Evolutionary conservation across 352 stramenopile genomes (phyloP).

Genomic region (Saprolegnia diclina): DNA sequence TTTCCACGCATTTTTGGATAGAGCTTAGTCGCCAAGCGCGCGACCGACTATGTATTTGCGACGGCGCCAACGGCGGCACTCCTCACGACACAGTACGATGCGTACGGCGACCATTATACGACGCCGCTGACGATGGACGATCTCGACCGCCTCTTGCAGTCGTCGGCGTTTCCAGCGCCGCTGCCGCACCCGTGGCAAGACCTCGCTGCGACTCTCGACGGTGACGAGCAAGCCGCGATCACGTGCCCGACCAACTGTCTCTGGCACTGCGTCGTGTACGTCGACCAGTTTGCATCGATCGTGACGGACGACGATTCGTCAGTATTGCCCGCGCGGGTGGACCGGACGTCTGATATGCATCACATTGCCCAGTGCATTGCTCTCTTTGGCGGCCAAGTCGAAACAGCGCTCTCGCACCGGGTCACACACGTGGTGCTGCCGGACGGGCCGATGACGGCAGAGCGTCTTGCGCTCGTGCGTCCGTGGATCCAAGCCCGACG

Average conservation of each 20-base stretch:
- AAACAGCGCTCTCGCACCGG: conserved; percentile 33
- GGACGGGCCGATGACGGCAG: conserved; percentile 25
- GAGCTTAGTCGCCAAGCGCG: not conserved
- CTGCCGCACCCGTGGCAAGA: conserved; percentile 45
- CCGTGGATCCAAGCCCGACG: conserved; percentile 46
- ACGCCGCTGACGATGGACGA: conserved; percentile 45
- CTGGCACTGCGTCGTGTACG: conserved; percentile 65
- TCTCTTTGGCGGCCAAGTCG: conserved; percentile 48
- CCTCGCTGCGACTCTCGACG: conserved; percentile 34
- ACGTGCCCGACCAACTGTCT: conserved; percentile 62
- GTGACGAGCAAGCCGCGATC: conserved; percentile 66
- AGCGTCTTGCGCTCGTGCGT: conserved; percentile 38
- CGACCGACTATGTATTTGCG: conserved; percentile 62
- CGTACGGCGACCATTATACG: conserved; percentile 69
- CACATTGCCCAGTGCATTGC: conserved; percentile 53
- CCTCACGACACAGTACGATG: conserved; percentile 65
- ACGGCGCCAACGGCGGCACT: conserved; percentile 44
- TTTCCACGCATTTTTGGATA: not conserved
- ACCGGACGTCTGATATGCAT: conserved; percentile 37
- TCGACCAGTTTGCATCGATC: conserved; percentile 37
- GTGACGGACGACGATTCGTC: conserved; percentile 26
- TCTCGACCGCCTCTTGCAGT: conserved; percentile 53
- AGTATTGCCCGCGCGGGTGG: not conserved
- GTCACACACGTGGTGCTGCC: conserved; percentile 65
- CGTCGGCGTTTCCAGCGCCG: not conserved